Evolutionary conservation across 2,329 filamentous ascomycete species (phyloP).

Genomic region (Fusarium domesticum): DNA sequence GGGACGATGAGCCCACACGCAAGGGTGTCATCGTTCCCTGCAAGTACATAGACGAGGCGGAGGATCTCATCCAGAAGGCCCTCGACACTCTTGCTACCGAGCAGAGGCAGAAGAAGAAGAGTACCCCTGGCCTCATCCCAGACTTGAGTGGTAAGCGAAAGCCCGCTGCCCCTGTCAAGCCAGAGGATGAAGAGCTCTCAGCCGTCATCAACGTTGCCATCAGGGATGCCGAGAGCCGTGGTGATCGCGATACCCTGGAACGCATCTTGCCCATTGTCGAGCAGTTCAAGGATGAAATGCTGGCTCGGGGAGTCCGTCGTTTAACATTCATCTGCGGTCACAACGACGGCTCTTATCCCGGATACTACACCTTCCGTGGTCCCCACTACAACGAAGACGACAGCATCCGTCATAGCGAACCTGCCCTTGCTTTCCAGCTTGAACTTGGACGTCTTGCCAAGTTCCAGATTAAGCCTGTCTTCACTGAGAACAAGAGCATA

Average conservation of each 20-base stretch:
- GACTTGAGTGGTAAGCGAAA: constrained; percentile 73
- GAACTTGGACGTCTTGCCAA: constrained; percentile 91
- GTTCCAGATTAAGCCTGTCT: constrained; percentile 97
- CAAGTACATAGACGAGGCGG: constrained; percentile 88
- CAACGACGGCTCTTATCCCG: constrained; percentile 89
- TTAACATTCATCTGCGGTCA: constrained; percentile 95
- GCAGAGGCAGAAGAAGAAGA: constrained; percentile 54
- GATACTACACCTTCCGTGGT: constrained; percentile 97
- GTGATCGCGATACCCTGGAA: constrained; percentile 75
- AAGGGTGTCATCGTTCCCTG: constrained; percentile 95
- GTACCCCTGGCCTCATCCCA: constrained; percentile 59
- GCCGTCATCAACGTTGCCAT: constrained; percentile 92
- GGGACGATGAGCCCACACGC: constrained; percentile 72
- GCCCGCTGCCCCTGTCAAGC: constrained; percentile 34
- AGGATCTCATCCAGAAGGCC: constrained; percentile 80
- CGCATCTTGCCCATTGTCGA: constrained; percentile 75
- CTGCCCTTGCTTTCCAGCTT: constrained; percentile 96
- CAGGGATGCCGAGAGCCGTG: constrained; percentile 77
- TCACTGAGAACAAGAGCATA: constrained; percentile 98
- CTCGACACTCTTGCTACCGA: constrained; percentile 74
- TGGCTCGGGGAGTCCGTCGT: constrained; percentile 77
- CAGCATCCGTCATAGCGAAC: constrained; percentile 95
- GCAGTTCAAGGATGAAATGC: constrained; percentile 78
- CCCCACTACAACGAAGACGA: constrained; percentile 86
- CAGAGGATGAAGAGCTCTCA: constrained; percentile 67